Conservation (phyloP, 768 basidiomycete genomes). For the Sutorius australiensis region DNA sequence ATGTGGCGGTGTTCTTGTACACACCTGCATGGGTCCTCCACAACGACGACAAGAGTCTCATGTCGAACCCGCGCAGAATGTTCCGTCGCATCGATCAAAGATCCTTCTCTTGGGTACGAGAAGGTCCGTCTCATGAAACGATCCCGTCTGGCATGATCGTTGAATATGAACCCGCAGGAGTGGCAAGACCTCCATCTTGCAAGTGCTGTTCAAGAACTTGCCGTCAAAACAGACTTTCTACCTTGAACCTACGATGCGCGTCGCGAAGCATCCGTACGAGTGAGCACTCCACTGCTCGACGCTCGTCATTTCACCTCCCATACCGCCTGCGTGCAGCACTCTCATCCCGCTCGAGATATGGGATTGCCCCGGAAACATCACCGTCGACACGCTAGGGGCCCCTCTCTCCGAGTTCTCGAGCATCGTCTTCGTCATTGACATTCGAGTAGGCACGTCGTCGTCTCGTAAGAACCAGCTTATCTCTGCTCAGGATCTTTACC, state of each 20-base stretch:
- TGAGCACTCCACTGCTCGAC: conserved; percentile 39
- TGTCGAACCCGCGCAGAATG: conserved; percentile 14
- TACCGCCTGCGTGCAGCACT: conserved; percentile 48
- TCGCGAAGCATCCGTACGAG: conserved; percentile 76
- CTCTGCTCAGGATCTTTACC: conserved; percentile 65
- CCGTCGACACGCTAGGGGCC: conserved; percentile 71
- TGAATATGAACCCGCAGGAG: conserved; percentile 47
- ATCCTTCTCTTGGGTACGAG: conserved; percentile 70
- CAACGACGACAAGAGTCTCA: conserved; percentile 11
- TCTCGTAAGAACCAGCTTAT: conserved; percentile 3
- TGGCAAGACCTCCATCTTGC: conserved; percentile 88
- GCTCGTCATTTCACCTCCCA: background rate
- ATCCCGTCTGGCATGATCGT: background rate
- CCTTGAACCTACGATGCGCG: conserved; percentile 80
- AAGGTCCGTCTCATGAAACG: conserved; percentile 38
- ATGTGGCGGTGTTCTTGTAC: conserved; percentile 6
- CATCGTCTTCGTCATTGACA: conserved; percentile 92
- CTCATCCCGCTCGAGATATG: conserved; percentile 92
- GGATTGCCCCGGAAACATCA: conserved; percentile 89
- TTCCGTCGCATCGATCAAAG: conserved; percentile 46
- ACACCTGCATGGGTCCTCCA: conserved; percentile 3
- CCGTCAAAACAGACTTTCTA: conserved; percentile 84
- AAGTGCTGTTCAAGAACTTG: conserved; percentile 87
- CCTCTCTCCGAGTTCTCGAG: conserved; percentile 78
- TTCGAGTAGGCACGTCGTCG: conserved; percentile 55